Conservation (phyloP, 164 flowering plant species). For the Annona squamosa region DNA sequence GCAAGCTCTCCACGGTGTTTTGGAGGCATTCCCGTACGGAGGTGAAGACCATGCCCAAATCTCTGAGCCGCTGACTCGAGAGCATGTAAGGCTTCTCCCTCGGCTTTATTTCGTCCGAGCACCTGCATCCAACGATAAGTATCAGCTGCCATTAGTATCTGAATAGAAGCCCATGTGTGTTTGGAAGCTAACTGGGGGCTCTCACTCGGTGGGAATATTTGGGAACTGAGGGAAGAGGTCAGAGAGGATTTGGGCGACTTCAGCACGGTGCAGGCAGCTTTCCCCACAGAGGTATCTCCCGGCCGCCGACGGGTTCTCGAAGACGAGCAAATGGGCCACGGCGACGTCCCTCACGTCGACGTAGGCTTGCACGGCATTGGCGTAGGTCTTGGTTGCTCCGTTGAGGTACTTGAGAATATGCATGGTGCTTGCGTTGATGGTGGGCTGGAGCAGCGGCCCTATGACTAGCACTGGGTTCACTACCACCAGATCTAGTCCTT, state of each 20-base stretch:
- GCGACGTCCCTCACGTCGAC: constrained; percentile 85
- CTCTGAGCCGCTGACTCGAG: constrained; percentile 70
- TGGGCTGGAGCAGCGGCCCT: constrained; percentile 75
- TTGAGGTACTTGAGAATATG: constrained; percentile 80
- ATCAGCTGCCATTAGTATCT: too few relatives aligned
- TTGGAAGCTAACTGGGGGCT: background rate
- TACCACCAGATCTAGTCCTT: constrained; percentile 70
- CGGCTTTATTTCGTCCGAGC: constrained; percentile 77
- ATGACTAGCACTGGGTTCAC: constrained; percentile 76
- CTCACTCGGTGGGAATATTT: constrained; percentile 71
- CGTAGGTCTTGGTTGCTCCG: constrained; percentile 85
- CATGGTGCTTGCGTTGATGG: constrained; percentile 63
- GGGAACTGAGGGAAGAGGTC: constrained; percentile 86
- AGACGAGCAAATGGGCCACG: constrained; percentile 66
- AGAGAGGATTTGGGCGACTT: constrained; percentile 67
- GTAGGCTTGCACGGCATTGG: constrained; percentile 76
- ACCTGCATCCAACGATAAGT: constrained; percentile 38
- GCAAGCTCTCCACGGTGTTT: background rate
- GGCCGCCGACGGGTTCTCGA: constrained; percentile 60
- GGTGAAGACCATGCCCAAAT: constrained; percentile 67
- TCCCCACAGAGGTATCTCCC: constrained; percentile 87
- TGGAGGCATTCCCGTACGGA: constrained; percentile 43
- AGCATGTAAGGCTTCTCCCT: constrained; percentile 75
- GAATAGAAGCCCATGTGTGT: background rate
- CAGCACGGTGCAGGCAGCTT: constrained; percentile 83